A percentile compares a stretch with the other conserved stretches of the same genome.
phyloP scores from a whole-genome alignment of 148 eudicot genomes.

The Nepenthes mirabilis region DNA sequence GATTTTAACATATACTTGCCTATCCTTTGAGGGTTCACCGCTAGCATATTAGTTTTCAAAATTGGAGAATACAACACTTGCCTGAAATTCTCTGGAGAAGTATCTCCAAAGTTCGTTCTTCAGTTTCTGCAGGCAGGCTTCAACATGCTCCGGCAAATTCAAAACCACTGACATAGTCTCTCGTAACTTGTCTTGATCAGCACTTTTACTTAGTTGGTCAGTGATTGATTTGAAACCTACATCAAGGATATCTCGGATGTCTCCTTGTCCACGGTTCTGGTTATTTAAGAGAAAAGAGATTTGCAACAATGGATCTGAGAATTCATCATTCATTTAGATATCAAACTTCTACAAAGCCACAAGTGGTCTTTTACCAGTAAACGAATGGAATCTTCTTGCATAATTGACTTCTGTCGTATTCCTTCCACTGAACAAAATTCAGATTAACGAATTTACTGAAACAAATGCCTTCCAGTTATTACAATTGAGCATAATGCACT shows the following conservation, averaged over 20 bases:
- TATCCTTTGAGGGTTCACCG: not conserved
- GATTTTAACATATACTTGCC: not conserved
- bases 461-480: not conserved
- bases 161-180: conserved; percentile 32
- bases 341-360: conserved; percentile 2
- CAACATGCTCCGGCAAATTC: conserved; percentile 42
- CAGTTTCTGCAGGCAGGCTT: conserved; percentile 24
- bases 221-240: conserved; percentile 36
- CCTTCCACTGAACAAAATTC: conserved; percentile 50
- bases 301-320: not conserved
- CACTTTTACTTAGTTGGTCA: conserved; percentile 34
- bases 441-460: not conserved
- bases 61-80: conserved; percentile 14
- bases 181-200: conserved; percentile 34
- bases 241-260: conserved; percentile 37
- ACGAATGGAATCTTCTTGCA: conserved; percentile 54
- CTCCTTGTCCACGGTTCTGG: conserved; percentile 79
- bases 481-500: not conserved
- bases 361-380: conserved; percentile 35
- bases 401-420: conserved; percentile 58
- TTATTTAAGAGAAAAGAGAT: conserved; percentile 14
- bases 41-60: not conserved
- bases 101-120: conserved; percentile 38
- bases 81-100: conserved; percentile 61
- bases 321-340: not conserved